Percentiles rank a stretch among this genome's conserved stretches.
phyloP scores from a whole-genome alignment of 345 rosid species.

The Cardamine occulta region DNA sequence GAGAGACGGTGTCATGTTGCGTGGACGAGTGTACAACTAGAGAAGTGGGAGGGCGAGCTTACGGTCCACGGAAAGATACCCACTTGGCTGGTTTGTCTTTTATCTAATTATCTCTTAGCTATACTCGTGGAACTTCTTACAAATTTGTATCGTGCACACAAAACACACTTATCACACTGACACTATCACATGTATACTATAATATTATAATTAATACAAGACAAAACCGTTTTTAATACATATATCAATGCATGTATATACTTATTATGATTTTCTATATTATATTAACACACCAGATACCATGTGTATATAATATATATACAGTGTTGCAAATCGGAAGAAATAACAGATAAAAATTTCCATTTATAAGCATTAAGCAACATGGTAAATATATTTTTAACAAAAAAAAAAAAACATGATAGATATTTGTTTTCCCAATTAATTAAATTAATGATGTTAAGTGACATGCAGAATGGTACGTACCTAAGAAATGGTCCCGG shows the following conservation, averaged over 20 bases:
- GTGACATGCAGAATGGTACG: slow-evolving; percentile 77
- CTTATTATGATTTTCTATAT: background rate
- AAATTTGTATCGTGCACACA: slow-evolving; percentile 40
- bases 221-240: background rate
- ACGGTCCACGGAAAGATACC: slow-evolving; percentile 79
- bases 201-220: background rate
- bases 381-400: background rate
- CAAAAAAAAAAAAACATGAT: background rate
- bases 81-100: slow-evolving; percentile 77
- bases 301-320: background rate
- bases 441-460: background rate
- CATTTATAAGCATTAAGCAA: background rate
- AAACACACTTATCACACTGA: slow-evolving; percentile 22
- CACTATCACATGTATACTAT: background rate
- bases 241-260: slow-evolving; percentile 1
- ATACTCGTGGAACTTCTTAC: slow-evolving; percentile 13
- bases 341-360: background rate
- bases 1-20: slow-evolving; percentile 59
- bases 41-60: slow-evolving; percentile 86
- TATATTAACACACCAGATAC: too few species aligned
- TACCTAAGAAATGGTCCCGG: slow-evolving; percentile 97
- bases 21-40: slow-evolving; percentile 83
- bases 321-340: background rate
- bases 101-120: background rate
- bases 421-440: too few species aligned